phyloP scores from a whole-genome alignment of 345 rosid genomes.

The Lepidium aucheri region DNA sequence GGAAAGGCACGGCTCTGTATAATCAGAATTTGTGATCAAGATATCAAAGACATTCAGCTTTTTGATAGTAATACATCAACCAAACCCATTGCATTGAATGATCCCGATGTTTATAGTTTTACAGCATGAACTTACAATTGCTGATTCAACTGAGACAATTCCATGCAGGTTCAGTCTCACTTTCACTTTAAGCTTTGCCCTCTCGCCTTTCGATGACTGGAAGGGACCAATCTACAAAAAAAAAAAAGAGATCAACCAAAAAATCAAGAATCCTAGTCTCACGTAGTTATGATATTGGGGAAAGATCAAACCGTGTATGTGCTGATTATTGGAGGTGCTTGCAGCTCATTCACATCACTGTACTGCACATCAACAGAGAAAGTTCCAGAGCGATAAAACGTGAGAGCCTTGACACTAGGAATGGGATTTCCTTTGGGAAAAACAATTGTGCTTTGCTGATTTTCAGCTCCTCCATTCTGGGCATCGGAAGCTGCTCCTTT shows the following conservation, averaged over 20 bases:
- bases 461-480: slow-evolving; percentile 55
- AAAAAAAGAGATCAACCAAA: background rate
- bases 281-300: background rate
- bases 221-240: slow-evolving; percentile 80
- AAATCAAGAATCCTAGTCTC: slow-evolving; percentile 14
- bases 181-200: slow-evolving; percentile 83
- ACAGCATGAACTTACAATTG: slow-evolving; percentile 47
- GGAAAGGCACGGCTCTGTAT: background rate
- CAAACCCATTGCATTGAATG: too few species aligned
- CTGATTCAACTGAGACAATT: slow-evolving; percentile 71
- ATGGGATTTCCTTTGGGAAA: slow-evolving; percentile 83
- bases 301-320: slow-evolving; percentile 52
- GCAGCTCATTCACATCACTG: slow-evolving; percentile 52
- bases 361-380: slow-evolving; percentile 77
- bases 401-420: slow-evolving; percentile 80
- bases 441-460: slow-evolving; percentile 66
- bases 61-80: background rate
- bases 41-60: background rate
- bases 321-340: slow-evolving; percentile 68
- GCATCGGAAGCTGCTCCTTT: slow-evolving; percentile 64
- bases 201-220: slow-evolving; percentile 60
- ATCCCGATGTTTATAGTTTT: background rate
- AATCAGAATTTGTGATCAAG: background rate
- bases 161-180: slow-evolving; percentile 85
- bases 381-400: slow-evolving; percentile 69